Evolutionary conservation across 306 rosid species (phyloP), one percentile per base, ranked within the genome.

Genomic region (Lathyrus oleraceus): DNA sequence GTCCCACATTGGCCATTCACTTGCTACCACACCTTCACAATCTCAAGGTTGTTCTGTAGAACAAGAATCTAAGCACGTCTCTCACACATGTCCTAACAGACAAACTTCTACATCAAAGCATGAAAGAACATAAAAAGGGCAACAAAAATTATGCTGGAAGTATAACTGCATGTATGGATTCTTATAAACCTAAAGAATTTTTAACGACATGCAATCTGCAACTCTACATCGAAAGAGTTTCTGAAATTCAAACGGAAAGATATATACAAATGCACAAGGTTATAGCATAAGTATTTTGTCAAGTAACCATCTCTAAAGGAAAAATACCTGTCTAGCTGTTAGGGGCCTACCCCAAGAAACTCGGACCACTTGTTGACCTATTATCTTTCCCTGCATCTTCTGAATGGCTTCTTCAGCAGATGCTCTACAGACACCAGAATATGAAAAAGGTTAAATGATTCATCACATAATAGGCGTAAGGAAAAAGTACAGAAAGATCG

Each of bases 321-420:
- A 82, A 69, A 61, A 70, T 78, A 92, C 97, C 97, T 92, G 97
- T 85, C 88, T 92, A 49, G 86, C 85, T 32, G 92, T 76, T 19
- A 73, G 87, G 70, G 89, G 84, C 82, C 94, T 89, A 40, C 95
- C 98, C 98, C 96, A 92, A 62, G 98, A 86, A 81, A 90, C 61
- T 62, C 88, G 89, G 28, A 92, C 84, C 58, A 83, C 84, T 86
- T 89, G 95, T 67, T 92, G 96, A 52, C 96, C 96, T 61, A 92
- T 83, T 84, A 85, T 82, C 81, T 74, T 89, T 85, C 95, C 98
- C 73, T 89, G 96, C 98, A 89, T 89, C 80, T 83, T 85, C 85
- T 83, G 95, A 61, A 87, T 85, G 59, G 96, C 92, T 78, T 86
- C 96, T 82, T 92, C 98, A 58, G 98, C 95, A 57, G 92, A 87